Percentiles rank a stretch among this genome's conserved stretches.
These are phyloP conservation scores for Sporopachydermia quercuum DNA, from an alignment of 805 yeast species.

Conservation along the genomic window DNA sequence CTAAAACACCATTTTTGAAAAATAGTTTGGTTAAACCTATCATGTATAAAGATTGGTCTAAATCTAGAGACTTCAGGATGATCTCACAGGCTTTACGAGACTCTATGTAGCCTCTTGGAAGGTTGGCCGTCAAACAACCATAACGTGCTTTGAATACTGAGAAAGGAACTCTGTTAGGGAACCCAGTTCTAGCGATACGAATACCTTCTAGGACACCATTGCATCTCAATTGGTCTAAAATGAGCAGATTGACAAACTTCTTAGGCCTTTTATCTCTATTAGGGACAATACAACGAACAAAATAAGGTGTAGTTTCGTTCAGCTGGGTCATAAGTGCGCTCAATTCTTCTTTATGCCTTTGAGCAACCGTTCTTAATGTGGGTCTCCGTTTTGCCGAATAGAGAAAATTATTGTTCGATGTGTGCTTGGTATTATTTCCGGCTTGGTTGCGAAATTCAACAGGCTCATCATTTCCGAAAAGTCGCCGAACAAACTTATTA, in stretches of 20 bases:
- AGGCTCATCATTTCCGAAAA: slow-evolving; percentile 31
- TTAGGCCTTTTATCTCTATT: slow-evolving; percentile 61
- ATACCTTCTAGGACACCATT: slow-evolving; percentile 98
- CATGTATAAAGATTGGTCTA: slow-evolving; percentile 46
- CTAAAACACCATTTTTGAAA: slow-evolving; percentile 64
- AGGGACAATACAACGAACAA: slow-evolving; percentile 91
- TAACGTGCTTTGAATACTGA: slow-evolving; percentile 68
- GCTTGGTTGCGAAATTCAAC: slow-evolving; percentile 10
- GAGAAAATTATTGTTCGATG: slow-evolving; percentile 13
- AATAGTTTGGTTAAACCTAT: slow-evolving; percentile 62
- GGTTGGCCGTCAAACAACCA: slow-evolving; percentile 41
- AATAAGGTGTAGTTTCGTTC: slow-evolving; percentile 80
- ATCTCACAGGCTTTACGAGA: slow-evolving; percentile 56
- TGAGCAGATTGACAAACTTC: slow-evolving; percentile 57
- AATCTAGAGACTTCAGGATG: slow-evolving; percentile 43
- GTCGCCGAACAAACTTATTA: slow-evolving; percentile 36
- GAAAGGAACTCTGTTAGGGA: slow-evolving; percentile 82
- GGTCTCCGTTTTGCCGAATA: slow-evolving; percentile 21
- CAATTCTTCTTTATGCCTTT: slow-evolving; percentile 79
- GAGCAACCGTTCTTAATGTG: slow-evolving; percentile 66
- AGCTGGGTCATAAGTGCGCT: slow-evolving; percentile 55
- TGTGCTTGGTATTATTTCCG: slow-evolving; percentile 11
- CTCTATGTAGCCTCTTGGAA: slow-evolving; percentile 25
- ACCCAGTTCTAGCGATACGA: slow-evolving; percentile 92
- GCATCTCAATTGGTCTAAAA: slow-evolving; percentile 80